Evolutionary conservation across 768 basidiomycete species (phyloP).

Genomic region (Asterophora parasitica): DNA sequence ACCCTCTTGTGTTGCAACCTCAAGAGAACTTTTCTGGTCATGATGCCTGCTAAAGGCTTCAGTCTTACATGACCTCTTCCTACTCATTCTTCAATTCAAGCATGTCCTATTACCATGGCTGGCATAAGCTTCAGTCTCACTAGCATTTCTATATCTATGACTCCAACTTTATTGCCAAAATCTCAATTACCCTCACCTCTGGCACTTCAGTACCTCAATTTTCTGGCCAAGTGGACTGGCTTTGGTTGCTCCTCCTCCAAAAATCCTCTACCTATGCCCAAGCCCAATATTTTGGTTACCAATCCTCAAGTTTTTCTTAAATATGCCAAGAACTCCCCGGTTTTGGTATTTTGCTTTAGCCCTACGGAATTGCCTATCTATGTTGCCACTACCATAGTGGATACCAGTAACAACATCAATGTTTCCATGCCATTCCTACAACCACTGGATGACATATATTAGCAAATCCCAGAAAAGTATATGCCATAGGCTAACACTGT

Average conservation of each 20-base stretch:
- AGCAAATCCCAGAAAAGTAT: conserved; percentile 17
- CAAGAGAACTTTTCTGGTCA: conserved; percentile 16
- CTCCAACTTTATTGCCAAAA: conserved; percentile 1
- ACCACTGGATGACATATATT: background rate
- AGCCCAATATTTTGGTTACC: conserved; percentile 15
- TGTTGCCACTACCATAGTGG: too few relatives aligned
- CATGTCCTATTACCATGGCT: conserved; percentile 14
- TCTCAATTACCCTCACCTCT: too few relatives aligned
- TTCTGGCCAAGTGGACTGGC: background rate
- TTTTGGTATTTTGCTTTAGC: too few relatives aligned
- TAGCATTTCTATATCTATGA: conserved; percentile 7
- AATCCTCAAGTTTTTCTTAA: conserved; percentile 17
- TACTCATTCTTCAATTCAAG: background rate
- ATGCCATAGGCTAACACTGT: conserved; percentile 21
- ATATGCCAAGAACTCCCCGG: conserved; percentile 15
- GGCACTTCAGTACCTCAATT: too few relatives aligned
- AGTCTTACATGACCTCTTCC: conserved; percentile 18
- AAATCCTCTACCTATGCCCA: conserved; percentile 2
- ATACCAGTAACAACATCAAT: too few relatives aligned
- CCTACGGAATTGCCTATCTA: too few relatives aligned
- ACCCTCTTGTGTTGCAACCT: conserved; percentile 22
- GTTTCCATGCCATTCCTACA: background rate
- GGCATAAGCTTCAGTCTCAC: conserved; percentile 27
- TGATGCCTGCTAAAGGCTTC: conserved; percentile 20
- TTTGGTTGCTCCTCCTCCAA: conserved; percentile 6